phyloP scores from a whole-genome alignment of 768 basidiomycete species.

The Trametes punicea region DNA sequence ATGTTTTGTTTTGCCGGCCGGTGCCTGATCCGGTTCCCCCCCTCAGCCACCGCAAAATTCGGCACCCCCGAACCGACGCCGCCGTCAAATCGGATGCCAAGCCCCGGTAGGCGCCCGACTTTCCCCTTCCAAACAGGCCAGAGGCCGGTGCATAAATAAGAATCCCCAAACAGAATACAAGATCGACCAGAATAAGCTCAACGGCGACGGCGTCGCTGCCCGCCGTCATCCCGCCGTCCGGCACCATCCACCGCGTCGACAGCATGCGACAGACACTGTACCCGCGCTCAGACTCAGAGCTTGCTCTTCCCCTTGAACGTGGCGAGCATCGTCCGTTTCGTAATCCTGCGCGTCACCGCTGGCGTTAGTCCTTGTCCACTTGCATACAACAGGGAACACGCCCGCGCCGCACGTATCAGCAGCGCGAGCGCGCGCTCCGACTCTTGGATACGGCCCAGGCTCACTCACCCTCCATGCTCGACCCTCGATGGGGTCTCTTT shows the following conservation, averaged over 20 bases:
- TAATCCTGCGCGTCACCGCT: slow-evolving; percentile 42
- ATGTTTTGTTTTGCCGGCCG: neutral
- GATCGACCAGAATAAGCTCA: neutral
- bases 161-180: neutral
- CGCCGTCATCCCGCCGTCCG: too few species aligned
- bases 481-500: slow-evolving; percentile 61
- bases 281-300: slow-evolving; percentile 34
- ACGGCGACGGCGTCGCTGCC: neutral
- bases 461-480: slow-evolving; percentile 71
- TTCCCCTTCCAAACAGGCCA: neutral
- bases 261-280: neutral
- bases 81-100: slow-evolving; percentile 4
- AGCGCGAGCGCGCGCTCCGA: neutral
- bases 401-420: slow-evolving; percentile 7
- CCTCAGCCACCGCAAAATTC: neutral
- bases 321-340: slow-evolving; percentile 65
- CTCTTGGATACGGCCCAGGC: neutral
- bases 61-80: neutral
- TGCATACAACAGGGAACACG: slow-evolving; percentile 23
- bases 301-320: slow-evolving; percentile 57
- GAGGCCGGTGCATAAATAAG: neutral
- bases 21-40: neutral
- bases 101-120: neutral
- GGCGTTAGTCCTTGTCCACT: slow-evolving; percentile 14
- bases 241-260: too few species aligned